Evolutionary conservation across 2,329 filamentous ascomycete species (phyloP), one percentile per base, ranked within the genome.

Genomic region (Talaromyces pinophilus): DNA sequence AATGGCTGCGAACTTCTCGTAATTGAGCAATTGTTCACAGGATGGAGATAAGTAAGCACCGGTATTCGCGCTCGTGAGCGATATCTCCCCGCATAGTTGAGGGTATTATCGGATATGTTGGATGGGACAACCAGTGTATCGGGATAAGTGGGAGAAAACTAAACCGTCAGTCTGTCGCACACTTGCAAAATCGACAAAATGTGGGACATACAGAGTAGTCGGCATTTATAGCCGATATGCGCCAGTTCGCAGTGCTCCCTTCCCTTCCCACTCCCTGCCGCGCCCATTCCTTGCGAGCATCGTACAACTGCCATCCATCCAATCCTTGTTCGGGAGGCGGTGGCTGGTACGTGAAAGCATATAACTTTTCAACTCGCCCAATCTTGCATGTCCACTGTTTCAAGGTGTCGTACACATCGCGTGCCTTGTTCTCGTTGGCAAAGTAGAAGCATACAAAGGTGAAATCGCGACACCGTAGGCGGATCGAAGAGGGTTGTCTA

Each of bases 1-100:
- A 94, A 83, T 0, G 95, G 95, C 76, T 99, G 95, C 3, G 94
- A 96, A 75, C 93, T 96, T 75, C 95, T 87, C 1, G 94, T 97
- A 70, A 99, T 97, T 28, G 93, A 95, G 78, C 95, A 98, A 76
- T 96, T 97, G 77, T 98, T 99, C 72, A 97, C 85, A 0, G 92
- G 92, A 77, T 99, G 95, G n/a, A 97, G 87, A 78, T 99, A 99
- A 25, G 93, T 93, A 46, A 99, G 82, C 3, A 89, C 91, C 1
- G 95, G 95, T 77, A 99, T 93, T 67, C 95, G 89, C 69, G 90
- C 88, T 67, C 93, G 88, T 0, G 95, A 98, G 62, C 95, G 90
- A 79, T 96, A 98, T 69, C 89, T 87, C 67, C 89, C 91, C 30
- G 93, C 95, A 75, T 99, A 96, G 74, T 97, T 97, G 60, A 99